phyloP scores from a whole-genome alignment of 176 grass and related monocot species.

The Miscanthus lutarioriparius region DNA sequence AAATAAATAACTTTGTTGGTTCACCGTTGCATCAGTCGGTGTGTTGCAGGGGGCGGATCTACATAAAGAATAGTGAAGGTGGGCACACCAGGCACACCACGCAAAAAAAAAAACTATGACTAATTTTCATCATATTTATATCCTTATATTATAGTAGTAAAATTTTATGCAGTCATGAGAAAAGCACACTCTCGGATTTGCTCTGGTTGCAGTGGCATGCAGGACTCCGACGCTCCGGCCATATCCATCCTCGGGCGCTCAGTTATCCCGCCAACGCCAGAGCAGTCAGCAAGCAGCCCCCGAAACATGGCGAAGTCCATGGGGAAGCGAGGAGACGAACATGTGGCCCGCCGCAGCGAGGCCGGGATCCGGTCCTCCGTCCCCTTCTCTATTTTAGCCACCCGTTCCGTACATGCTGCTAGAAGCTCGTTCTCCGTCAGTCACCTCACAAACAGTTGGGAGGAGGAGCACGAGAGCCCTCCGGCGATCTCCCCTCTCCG shows the following conservation, averaged over 20 bases:
- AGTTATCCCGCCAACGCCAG: background rate
- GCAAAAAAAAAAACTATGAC: too few relatives aligned
- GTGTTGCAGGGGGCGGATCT: too few relatives aligned
- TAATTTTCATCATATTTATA: too few relatives aligned
- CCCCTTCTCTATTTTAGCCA: slow-evolving; percentile 28
- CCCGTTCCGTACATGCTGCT: background rate
- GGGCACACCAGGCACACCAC: too few relatives aligned
- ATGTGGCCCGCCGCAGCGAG: slow-evolving; percentile 23
- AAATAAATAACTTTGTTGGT: too few relatives aligned
- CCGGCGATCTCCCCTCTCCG: background rate
- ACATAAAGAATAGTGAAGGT: too few relatives aligned
- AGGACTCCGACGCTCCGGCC: background rate
- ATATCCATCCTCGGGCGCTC: background rate
- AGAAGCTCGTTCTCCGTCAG: background rate
- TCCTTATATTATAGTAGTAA: too few relatives aligned
- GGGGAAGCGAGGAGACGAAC: slow-evolving; percentile 13
- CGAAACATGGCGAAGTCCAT: slow-evolving; percentile 17
- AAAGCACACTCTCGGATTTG: too few relatives aligned
- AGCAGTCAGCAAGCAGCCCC: background rate
- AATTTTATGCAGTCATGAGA: too few relatives aligned
- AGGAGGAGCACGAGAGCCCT: background rate
- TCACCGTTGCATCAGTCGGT: too few relatives aligned
- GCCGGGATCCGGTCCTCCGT: background rate
- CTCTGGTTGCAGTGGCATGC: too few relatives aligned
- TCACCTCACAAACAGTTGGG: background rate